These are phyloP conservation scores for Aureobasidium subglaciale DNA, from an alignment of 2,329 filamentous ascomycete species.

Conservation along the genomic window DNA sequence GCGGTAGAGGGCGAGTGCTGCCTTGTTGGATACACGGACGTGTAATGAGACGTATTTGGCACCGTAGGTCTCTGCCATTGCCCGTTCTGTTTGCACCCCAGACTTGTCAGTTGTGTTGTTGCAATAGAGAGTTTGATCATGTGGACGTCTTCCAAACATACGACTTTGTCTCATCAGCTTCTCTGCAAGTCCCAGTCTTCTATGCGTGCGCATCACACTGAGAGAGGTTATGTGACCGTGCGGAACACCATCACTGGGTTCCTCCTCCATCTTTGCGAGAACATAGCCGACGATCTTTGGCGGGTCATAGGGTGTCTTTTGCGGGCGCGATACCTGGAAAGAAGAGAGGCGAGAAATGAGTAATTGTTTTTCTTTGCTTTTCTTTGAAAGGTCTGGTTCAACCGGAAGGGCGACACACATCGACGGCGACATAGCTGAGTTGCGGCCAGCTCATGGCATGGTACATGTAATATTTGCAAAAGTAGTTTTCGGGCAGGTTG, in stretches of 20 bases:
- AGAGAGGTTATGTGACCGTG: constrained; percentile 96
- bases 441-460: constrained; percentile 98
- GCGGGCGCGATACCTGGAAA: constrained; percentile 60
- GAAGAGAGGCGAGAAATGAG: constrained; percentile 3
- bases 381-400: not conserved
- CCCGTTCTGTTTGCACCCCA: constrained; percentile 55
- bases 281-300: constrained; percentile 98
- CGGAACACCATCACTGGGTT: constrained; percentile 79
- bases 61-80: constrained; percentile 92
- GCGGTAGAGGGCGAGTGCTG: constrained; percentile 85
- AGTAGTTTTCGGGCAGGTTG: constrained; percentile 99
- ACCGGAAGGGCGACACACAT: constrained; percentile 40
- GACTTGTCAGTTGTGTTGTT: not conserved
- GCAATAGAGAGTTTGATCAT: not conserved
- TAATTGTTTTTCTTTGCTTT: not conserved
- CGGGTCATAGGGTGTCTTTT: constrained; percentile 73
- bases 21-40: constrained; percentile 88
- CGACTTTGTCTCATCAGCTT: constrained; percentile 95
- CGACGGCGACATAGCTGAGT: constrained; percentile 91
- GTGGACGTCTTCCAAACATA: too few relatives aligned
- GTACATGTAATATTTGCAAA: constrained; percentile 99
- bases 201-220: constrained; percentile 93
- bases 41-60: constrained; percentile 93
- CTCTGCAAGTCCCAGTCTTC: constrained; percentile 85
- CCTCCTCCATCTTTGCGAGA: constrained; percentile 99